These are phyloP conservation scores for Fomitopsis betulina DNA, from an alignment of 1,284 basidiomycete species.

Conservation along the genomic window DNA sequence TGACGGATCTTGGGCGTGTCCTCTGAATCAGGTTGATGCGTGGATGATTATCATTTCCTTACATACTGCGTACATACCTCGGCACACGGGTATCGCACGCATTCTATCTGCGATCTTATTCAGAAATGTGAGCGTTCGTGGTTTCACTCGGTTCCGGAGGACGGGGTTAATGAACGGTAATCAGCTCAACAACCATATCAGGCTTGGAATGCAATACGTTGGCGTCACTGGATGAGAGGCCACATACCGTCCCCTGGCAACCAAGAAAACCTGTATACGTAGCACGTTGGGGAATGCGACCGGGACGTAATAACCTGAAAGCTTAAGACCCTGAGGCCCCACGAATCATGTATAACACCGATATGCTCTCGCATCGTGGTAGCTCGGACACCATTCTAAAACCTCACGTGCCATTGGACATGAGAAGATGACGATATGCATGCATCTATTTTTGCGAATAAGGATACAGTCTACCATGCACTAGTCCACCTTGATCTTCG, in stretches of 20 bases:
- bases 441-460: neutral
- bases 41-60: neutral
- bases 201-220: neutral
- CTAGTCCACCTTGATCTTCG: constrained; percentile 29
- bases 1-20: neutral
- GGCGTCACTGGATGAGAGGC: neutral
- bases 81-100: neutral
- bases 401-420: neutral
- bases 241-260: neutral
- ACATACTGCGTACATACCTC: neutral
- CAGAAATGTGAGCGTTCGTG: too few relatives aligned
- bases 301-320: neutral
- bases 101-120: neutral
- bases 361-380: too few relatives aligned
- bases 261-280: neutral
- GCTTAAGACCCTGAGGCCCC: neutral
- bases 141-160: neutral
- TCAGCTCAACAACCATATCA: neutral
- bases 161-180: neutral
- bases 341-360: neutral
- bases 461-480: neutral
- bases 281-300: neutral
- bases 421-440: neutral
- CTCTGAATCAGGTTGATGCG: too few relatives aligned
- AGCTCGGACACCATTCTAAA: neutral